These are phyloP conservation scores for Pichia sp. DNA, from an alignment of 1,139 yeast genomes.

Conservation along the genomic window DNA sequence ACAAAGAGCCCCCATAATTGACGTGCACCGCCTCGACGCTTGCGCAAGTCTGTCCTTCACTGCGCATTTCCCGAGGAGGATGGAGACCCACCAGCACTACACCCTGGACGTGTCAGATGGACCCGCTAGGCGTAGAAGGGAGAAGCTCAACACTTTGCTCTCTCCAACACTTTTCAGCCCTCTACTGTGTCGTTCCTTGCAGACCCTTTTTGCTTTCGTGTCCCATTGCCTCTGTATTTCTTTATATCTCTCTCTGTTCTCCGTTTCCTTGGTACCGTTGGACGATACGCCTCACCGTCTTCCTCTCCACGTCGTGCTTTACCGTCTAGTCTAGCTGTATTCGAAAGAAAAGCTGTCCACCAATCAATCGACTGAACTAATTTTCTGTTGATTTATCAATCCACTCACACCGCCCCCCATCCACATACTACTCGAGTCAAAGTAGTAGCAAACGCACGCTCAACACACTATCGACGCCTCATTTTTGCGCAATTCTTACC, in stretches of 20 bases:
- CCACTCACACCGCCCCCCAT: no score
- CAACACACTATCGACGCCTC: neutral
- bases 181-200: neutral
- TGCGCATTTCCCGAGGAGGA: no score
- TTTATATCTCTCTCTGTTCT: neutral
- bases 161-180: neutral
- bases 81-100: no score
- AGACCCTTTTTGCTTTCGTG: neutral
- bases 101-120: neutral
- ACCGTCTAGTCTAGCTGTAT: neutral
- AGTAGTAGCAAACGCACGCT: neutral
- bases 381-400: no score
- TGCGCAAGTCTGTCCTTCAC: no score
- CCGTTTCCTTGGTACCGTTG: neutral
- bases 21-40: neutral
- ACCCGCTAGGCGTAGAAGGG: no score
- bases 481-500: neutral
- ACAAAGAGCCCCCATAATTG: neutral
- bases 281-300: neutral
- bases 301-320: neutral
- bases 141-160: neutral
- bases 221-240: neutral
- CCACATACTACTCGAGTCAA: no score
- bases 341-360: neutral
- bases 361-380: neutral